A percentile compares a stretch with the other conserved stretches of the same genome.
Conservation (phyloP, 768 basidiomycete species). For the Lactarius quietus region DNA sequence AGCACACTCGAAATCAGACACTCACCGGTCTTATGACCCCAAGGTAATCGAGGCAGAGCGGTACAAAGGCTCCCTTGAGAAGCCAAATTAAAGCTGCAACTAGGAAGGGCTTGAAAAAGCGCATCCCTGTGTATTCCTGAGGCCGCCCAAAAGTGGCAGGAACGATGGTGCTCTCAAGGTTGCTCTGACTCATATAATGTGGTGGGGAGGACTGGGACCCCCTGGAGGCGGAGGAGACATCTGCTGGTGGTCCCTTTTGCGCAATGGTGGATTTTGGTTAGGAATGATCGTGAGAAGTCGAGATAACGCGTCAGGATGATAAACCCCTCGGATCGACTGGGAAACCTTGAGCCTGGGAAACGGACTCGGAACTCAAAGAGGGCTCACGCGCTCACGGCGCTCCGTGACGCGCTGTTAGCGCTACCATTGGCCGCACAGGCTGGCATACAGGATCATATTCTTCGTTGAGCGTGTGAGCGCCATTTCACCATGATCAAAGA, state of each 20-base stretch:
- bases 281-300: slow-evolving; percentile 7
- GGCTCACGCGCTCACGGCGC: too few relatives aligned
- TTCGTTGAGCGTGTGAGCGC: too few relatives aligned
- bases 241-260: neutral
- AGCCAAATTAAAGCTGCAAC: slow-evolving; percentile 32
- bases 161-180: slow-evolving; percentile 6
- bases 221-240: neutral
- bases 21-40: slow-evolving; percentile 3
- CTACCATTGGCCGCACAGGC: too few relatives aligned
- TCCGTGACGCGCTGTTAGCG: too few relatives aligned
- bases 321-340: too few relatives aligned
- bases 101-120: slow-evolving; percentile 32
- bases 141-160: neutral
- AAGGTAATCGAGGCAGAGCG: slow-evolving; percentile 5
- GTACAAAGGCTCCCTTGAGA: slow-evolving; percentile 19
- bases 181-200: slow-evolving; percentile 14
- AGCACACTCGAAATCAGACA: neutral
- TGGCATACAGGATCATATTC: too few relatives aligned
- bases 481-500: too few relatives aligned
- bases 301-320: too few relatives aligned
- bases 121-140: slow-evolving; percentile 14
- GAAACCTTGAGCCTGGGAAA: too few relatives aligned
- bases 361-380: too few relatives aligned
- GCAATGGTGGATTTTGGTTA: neutral
- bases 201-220: neutral